Percentiles rank a stretch among this genome's conserved stretches.
phyloP scores from a whole-genome alignment of 2,329 filamentous ascomycete genomes.

The Claviceps purpurea region DNA sequence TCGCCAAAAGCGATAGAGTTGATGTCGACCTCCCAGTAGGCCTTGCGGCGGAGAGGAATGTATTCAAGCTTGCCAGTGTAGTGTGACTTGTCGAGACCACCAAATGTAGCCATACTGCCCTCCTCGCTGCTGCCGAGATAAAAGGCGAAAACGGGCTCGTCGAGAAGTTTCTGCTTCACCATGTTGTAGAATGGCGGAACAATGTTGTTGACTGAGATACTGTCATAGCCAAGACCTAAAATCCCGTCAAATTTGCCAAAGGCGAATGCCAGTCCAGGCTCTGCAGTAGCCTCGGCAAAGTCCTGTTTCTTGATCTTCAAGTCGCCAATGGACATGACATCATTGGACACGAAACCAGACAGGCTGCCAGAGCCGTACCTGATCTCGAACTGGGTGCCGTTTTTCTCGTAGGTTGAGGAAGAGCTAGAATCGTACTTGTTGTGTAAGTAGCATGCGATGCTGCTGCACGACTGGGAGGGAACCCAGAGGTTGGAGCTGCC shows the following conservation, averaged over 20 bases:
- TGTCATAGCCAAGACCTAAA: slow-evolving; percentile 84
- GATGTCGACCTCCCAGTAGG: slow-evolving; percentile 98
- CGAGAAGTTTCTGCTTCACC: slow-evolving; percentile 77
- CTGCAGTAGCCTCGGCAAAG: slow-evolving; percentile 90
- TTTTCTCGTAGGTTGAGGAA: slow-evolving; percentile 87
- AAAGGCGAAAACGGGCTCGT: slow-evolving; percentile 91
- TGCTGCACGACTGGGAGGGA: slow-evolving; percentile 76
- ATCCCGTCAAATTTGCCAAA: slow-evolving; percentile 98
- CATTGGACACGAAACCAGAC: slow-evolving; percentile 85
- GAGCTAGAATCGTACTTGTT: slow-evolving; percentile 85
- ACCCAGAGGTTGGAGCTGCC: slow-evolving; percentile 99
- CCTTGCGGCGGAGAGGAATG: slow-evolving; percentile 92
- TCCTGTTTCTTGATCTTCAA: slow-evolving; percentile 77
- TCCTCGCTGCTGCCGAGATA: slow-evolving; percentile 69
- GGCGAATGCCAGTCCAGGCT: slow-evolving; percentile 93
- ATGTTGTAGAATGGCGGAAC: slow-evolving; percentile 94
- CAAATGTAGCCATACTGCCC: slow-evolving; percentile 79
- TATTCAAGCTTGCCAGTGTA: slow-evolving; percentile 77
- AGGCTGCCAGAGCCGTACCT: slow-evolving; percentile 90
- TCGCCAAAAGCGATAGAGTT: slow-evolving; percentile 83
- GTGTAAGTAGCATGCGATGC: slow-evolving; percentile 97
- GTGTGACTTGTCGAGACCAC: slow-evolving; percentile 73
- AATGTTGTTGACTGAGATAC: slow-evolving; percentile 93
- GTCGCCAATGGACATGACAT: slow-evolving; percentile 77
- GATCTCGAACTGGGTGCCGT: slow-evolving; percentile 86